Conservation (phyloP, 257 asterid genomes). For the Solanum sitiens region DNA sequence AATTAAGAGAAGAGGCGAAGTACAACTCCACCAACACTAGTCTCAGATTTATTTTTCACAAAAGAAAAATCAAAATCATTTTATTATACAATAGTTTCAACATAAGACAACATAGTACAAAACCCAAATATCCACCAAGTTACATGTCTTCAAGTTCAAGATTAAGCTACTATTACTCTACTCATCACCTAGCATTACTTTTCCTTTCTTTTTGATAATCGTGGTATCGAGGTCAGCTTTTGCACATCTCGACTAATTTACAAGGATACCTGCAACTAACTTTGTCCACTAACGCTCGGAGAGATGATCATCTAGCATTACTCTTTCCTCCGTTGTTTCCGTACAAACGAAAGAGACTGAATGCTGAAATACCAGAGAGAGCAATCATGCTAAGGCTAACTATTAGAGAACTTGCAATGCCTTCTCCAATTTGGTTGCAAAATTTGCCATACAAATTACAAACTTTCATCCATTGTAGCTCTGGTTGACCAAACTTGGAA, state of each 20-base stretch:
- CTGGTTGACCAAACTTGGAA: slow-evolving; percentile 62
- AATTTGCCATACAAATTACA: slow-evolving; percentile 59
- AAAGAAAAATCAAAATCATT: neutral
- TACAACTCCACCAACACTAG: neutral
- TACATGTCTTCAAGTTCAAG: slow-evolving; percentile 4
- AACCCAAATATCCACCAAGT: neutral
- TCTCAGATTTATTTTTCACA: neutral
- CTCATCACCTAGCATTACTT: slow-evolving; percentile 16
- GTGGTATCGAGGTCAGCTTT: neutral
- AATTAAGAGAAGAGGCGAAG: neutral
- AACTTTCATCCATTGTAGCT: slow-evolving; percentile 84
- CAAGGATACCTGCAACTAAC: neutral
- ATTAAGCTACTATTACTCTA: neutral
- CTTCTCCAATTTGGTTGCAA: slow-evolving; percentile 86
- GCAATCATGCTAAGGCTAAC: slow-evolving; percentile 43
- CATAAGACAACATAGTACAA: neutral
- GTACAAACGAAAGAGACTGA: slow-evolving; percentile 79
- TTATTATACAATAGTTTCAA: neutral
- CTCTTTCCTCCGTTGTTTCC: slow-evolving; percentile 47
- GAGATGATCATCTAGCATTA: slow-evolving; percentile 19
- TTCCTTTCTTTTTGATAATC: neutral
- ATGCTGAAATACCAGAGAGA: slow-evolving; percentile 74
- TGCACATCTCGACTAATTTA: neutral
- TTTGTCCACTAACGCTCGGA: neutral
- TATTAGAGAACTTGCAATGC: slow-evolving; percentile 57